Base-by-base conservation (phyloP, 352 stramenopile genomes). In the Pythium graminicola region DNA sequence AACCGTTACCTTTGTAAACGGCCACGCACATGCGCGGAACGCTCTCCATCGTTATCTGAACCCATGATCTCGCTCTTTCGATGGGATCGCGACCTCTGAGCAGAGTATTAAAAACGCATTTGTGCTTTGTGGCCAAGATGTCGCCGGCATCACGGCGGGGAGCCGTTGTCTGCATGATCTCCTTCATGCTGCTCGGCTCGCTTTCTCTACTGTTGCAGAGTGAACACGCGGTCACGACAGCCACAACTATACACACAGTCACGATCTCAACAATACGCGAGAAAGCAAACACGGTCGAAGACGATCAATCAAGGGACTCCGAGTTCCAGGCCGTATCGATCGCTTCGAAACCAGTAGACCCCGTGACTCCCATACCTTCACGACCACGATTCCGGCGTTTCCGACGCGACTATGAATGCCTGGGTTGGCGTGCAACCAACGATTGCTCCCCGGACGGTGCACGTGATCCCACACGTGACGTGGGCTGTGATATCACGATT, bases 351-450 rank as follows among this genome's bases (percentile, higher is more conserved):
- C n/a, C n/a, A n/a, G n/a, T n/a, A n/a, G n/a, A n/a, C n/a, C n/a
- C n/a, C n/a, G n/a, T n/a, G n/a, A n/a, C 32, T 38, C 32, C 32
- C 11, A 38, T 20, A 4, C 35, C 35, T 10, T 20, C 9, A 20
- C 35, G 39, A 28, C 39, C 39, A 29, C 39, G 19, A 7, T 29
- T 45, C 20, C 16, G 17, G 20, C 39, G 39, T 22, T 45, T 45
- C 14, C 7, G 13, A 13, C 29, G 9, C 26, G 44, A 55, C 10
- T 62, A 51, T 33, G 36, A 39, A 23, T 65, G 58, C 24, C 23
- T 65, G 0, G 43, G 31, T 13, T 65, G 58, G 58, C 50, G 58
- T 13, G 39, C 50, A 17, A 65, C 58, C 0, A 29, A 6, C n/a
- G n/a, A 24, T 2, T 65, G 58, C 29, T 50, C 58, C 14, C 58